Conservation (phyloP, 805 yeast species). For the Candida tallmaniae region DNA sequence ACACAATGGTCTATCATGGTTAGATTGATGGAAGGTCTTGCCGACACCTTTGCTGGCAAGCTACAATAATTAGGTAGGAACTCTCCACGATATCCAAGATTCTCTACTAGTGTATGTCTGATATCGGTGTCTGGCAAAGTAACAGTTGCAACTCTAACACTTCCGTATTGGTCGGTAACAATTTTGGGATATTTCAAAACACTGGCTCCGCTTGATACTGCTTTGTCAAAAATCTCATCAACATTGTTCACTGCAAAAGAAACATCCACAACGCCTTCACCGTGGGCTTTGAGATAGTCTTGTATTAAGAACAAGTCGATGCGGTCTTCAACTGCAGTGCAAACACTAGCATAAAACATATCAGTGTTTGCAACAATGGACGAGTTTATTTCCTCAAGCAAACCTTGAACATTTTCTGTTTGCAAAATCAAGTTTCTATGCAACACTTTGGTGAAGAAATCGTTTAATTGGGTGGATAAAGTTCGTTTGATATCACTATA, state of each 20-base stretch:
- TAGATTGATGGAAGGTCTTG: background rate
- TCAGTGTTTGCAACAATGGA: conserved; percentile 2
- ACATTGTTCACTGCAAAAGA: conserved; percentile 59
- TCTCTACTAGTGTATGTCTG: conserved; percentile 63
- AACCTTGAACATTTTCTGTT: background rate
- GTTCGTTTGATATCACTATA: conserved; percentile 2
- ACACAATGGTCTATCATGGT: conserved; percentile 69
- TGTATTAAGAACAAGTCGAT: conserved; percentile 3
- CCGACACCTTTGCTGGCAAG: background rate
- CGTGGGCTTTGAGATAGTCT: conserved; percentile 43
- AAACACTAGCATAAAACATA: conserved; percentile 2
- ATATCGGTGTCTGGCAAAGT: conserved; percentile 51
- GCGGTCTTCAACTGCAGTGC: conserved; percentile 5
- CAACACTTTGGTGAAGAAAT: background rate
- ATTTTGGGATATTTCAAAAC: conserved; percentile 23
- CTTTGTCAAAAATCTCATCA: conserved; percentile 38
- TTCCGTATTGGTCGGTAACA: conserved; percentile 45
- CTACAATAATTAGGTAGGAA: conserved; percentile 49
- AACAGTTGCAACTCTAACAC: conserved; percentile 46
- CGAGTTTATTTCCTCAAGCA: background rate
- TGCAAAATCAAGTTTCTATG: conserved; percentile 1
- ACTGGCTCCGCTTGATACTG: conserved; percentile 51
- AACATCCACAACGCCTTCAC: conserved; percentile 79
- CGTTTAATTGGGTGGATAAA: background rate
- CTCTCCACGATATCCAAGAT: conserved; percentile 32